Evolutionary conservation across 192 early-diverging fungal genomes (phyloP), one percentile per base, ranked within the genome.

Genomic region (Gryganskiella cystojenkinii): DNA sequence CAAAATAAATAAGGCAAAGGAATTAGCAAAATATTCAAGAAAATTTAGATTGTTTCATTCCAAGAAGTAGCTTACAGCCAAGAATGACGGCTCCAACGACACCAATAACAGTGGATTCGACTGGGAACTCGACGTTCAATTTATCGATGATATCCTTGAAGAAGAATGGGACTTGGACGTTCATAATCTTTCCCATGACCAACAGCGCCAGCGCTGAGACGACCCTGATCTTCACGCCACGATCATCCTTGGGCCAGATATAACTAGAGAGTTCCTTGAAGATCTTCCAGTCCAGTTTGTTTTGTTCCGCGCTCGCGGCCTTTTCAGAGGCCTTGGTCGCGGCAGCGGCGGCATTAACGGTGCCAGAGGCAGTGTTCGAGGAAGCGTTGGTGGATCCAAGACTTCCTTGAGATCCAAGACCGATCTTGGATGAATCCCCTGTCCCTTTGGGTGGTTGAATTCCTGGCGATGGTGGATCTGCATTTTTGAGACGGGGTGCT

Each of bases 121-220:
- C 83, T 11, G 90, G 43, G 30, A 91, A 84, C 33, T 91, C 85
- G 49, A 88, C 62, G 66, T 92, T 95, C 35, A 99, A 84, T 24
- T 87, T 87, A 65, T 99, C 97, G 34, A 99, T 89, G 37, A 94
- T 88, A 56, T 93, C 79, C 81, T 99, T 99, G 86, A 99, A 99
- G 65, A 94, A 89, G 51, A 97, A 92, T 0, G 98, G 98, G 35
- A 99, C 95, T 71, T 94, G 94, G 0, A 99, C 95, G 64, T 95
- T 98, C 33, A 98, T 78, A 17, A 95, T 60, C 83, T 95, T 95
- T 64, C 92, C 90, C 17, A 88, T 86, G n/a, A 98, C 69, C 54
- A 99, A 88, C 34, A 99, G 86, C 27, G 81, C 65, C 34, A 99
- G 56, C 0, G 98, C 96, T 13, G 90, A 70, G 0, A 98, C 89